These are phyloP conservation scores for Allium sativum DNA, from an alignment of 106 monocot species.

Conservation along the genomic window DNA sequence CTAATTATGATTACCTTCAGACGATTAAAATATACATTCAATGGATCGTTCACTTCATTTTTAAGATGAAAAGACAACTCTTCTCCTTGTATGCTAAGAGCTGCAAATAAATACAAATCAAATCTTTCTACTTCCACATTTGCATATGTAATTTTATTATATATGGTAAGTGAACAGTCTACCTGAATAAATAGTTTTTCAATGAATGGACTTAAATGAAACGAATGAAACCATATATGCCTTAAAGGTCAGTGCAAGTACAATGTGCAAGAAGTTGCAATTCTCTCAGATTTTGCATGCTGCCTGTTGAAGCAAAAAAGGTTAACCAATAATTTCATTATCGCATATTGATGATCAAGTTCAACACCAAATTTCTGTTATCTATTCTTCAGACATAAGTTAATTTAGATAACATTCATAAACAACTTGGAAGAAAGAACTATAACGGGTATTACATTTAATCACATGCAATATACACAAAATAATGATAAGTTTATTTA, in stretches of 20 bases:
- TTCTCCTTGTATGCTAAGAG: neutral
- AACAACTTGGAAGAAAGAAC: too few relatives aligned
- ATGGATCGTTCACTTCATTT: neutral
- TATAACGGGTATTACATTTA: too few relatives aligned
- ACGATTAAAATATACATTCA: conserved; percentile 15
- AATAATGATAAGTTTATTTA: too few relatives aligned
- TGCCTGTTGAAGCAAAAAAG: too few relatives aligned
- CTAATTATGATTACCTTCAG: conserved; percentile 29
- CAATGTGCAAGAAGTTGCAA: conserved; percentile 22
- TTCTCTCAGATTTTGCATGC: conserved; percentile 33
- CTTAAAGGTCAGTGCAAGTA: conserved; percentile 12
- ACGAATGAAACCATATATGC: conserved; percentile 18
- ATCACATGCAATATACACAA: too few relatives aligned
- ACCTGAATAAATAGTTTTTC: conserved; percentile 40
- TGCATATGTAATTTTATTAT: too few relatives aligned
- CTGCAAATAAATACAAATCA: conserved; percentile 12
- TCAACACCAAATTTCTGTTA: too few relatives aligned
- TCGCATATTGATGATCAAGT: too few relatives aligned
- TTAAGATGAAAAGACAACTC: neutral
- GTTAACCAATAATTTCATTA: too few relatives aligned
- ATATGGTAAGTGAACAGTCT: neutral
- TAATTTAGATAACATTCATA: too few relatives aligned
- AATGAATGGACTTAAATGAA: conserved; percentile 20
- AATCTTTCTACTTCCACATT: too few relatives aligned
- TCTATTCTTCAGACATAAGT: too few relatives aligned